Conservation (phyloP, 2,329 filamentous ascomycete species). For the Phyllosticta ampelicida region DNA sequence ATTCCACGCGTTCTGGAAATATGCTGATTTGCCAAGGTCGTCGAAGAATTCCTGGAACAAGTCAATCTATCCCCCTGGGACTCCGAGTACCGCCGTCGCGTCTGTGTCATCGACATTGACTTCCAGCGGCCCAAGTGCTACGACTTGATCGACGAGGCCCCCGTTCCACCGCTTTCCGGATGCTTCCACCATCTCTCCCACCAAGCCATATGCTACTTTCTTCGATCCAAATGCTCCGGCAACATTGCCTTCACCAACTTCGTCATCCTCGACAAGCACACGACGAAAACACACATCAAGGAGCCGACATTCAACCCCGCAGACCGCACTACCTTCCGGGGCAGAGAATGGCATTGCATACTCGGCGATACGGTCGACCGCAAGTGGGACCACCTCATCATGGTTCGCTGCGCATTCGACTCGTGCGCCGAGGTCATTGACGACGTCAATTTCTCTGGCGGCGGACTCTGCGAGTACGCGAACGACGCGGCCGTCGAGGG, state of each 20-base stretch:
- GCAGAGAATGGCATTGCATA: neutral
- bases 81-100: neutral
- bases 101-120: neutral
- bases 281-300: neutral
- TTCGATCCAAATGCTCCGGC: neutral
- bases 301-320: neutral
- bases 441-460: neutral
- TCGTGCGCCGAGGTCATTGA: neutral
- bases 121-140: neutral
- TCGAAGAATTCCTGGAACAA: neutral
- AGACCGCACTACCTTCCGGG: neutral
- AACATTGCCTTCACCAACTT: neutral
- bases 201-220: neutral
- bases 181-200: neutral
- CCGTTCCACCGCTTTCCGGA: neutral
- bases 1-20: neutral
- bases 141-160: neutral
- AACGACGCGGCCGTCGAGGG: neutral
- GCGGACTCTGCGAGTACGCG: neutral
- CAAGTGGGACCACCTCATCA: neutral
- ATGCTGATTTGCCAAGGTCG: neutral
- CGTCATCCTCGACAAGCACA: neutral
- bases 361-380: neutral
- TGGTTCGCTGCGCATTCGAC: neutral
- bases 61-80: neutral